These are phyloP conservation scores for Kodamaea leandrae DNA, from an alignment of 805 yeast species.

Conservation along the genomic window DNA sequence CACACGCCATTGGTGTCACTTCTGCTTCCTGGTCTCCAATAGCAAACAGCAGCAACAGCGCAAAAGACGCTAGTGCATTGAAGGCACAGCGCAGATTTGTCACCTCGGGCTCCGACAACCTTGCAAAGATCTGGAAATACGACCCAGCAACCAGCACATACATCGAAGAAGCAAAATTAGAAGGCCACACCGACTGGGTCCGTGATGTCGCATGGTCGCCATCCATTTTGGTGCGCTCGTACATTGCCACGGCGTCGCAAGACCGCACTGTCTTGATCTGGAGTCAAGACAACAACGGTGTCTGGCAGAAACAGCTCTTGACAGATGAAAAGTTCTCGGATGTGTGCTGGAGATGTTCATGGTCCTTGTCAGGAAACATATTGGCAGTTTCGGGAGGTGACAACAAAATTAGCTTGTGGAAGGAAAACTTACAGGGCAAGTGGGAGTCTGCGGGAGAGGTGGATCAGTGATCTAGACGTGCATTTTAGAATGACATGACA, in stretches of 20 bases:
- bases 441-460: slow-evolving; percentile 99
- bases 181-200: slow-evolving; percentile 97
- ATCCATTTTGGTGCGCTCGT: slow-evolving; percentile 77
- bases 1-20: slow-evolving; percentile 93
- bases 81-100: slow-evolving; percentile 70
- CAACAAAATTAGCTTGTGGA: slow-evolving; percentile 94
- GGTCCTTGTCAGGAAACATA: slow-evolving; percentile 95
- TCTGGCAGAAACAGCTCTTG: slow-evolving; percentile 80
- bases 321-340: slow-evolving; percentile 86
- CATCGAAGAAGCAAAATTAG: slow-evolving; percentile 69
- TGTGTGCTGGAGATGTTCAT: slow-evolving; percentile 96
- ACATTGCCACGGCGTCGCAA: slow-evolving; percentile 95
- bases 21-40: slow-evolving; percentile 94
- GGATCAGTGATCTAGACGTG: slow-evolving; percentile 58
- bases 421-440: slow-evolving; percentile 84
- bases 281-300: slow-evolving; percentile 73
- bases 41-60: slow-evolving; percentile 15
- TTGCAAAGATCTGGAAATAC: slow-evolving; percentile 86
- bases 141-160: slow-evolving; percentile 56
- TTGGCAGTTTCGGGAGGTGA: slow-evolving; percentile 96
- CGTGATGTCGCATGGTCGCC: slow-evolving; percentile 99
- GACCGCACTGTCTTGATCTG: slow-evolving; percentile 93
- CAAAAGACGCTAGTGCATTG: slow-evolving; percentile 28
- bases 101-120: slow-evolving; percentile 93
- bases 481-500: not conserved